phyloP scores from a whole-genome alignment of 176 grass and related monocot genomes.

The Triticum aestivum region IWGSC_CS_RefSeq_v2.1 NC_057810.1:75752431-75752930 shows the following conservation, averaged over 20 bases:
- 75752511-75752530: conserved; percentile 60
- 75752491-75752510: conserved; percentile 79
- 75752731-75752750: neutral
- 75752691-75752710: neutral
- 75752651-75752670: conserved; percentile 8
- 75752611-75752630: too few relatives aligned
- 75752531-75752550: conserved; percentile 57
- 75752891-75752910: neutral
- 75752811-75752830: too few relatives aligned
- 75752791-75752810: too few relatives aligned
- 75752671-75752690: neutral
- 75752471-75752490: conserved; percentile 76
- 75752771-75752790: too few relatives aligned
- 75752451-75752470: conserved; percentile 46
- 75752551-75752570: conserved; percentile 85
- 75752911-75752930: neutral
- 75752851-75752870: neutral
- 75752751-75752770: neutral
- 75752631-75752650: neutral
- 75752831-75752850: neutral
- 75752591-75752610: neutral
- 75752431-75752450: conserved; percentile 46
- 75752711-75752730: neutral
- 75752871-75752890: neutral
- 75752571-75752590: conserved; percentile 56